Evolutionary conservation across 257 asterid species (phyloP), one percentile per base, ranked within the genome.

Genomic region (Plectranthus barbatus): DNA sequence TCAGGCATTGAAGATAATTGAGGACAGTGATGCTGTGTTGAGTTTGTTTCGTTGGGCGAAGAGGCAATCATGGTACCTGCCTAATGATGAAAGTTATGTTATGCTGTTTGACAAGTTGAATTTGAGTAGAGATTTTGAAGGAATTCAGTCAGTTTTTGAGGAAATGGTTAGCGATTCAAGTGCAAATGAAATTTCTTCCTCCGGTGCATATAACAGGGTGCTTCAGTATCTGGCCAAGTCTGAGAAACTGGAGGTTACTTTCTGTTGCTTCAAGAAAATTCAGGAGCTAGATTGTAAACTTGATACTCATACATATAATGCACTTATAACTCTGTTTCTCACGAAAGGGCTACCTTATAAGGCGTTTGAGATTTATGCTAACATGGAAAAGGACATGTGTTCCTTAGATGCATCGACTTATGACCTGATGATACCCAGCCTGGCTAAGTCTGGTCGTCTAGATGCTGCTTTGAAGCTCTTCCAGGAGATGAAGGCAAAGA

Each of bases 231-330:
- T 90, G 72, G 95, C 99, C 1, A 87, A 89, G 81, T 92, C 95
- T 18, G 99, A 90, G 83, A 93, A 90, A 70, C 74, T 90, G 70
- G 99, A 90, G 88, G 94, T 87, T 29, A 78, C 99, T 1, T 90
- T 90, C 75, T 90, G 96, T 74, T 89, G 96, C 77, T 93, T 91
- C 78, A 93, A 85, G 84, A 93, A 90, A 67, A 84, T 85, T 71
- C 95, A 85, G 73, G 97, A 92, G 59, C 75, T 85, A 48, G 88
- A 67, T 52, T 85, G 86, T 40, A 71, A 82, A 64, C 82, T 93
- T 45, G 96, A 90, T 62, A 87, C 83, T 6, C 74, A 72, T 34
- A 85, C 99, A 0, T 87, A 89, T 64, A 93, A 90, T 76, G 80
- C 93, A 4, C 88, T 93, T 26, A 85, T 93, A 58, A 82, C 87